phyloP scores from a whole-genome alignment of 1,139 yeast species.

The Magnusiomyces ingens region DNA sequence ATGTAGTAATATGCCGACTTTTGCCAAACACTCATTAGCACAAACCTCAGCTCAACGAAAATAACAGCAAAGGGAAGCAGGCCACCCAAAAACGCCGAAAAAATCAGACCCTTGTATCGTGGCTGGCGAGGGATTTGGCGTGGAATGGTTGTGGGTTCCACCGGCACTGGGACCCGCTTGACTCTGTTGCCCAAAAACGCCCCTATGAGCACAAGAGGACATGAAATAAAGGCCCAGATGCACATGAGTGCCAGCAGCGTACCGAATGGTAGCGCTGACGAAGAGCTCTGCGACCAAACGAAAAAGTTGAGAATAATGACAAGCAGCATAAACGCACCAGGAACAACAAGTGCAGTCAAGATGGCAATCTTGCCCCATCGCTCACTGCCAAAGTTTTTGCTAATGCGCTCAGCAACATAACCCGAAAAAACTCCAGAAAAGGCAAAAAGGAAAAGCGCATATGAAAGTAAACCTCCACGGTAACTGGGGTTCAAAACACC shows the following conservation, averaged over 20 bases:
- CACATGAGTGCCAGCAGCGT: constrained; percentile 54
- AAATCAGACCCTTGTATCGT: constrained; percentile 30
- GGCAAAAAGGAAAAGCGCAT: constrained; percentile 55
- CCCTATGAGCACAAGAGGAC: constrained; percentile 71
- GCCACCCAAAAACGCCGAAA: constrained; percentile 45
- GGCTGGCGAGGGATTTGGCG: constrained; percentile 39
- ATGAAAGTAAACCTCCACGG: constrained; percentile 58
- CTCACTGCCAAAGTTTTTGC: constrained; percentile 46
- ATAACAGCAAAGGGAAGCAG: constrained; percentile 73
- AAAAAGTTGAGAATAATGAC: constrained; percentile 56
- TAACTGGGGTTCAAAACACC: constrained; percentile 53
- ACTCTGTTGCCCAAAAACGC: constrained; percentile 51
- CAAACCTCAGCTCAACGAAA: constrained; percentile 67
- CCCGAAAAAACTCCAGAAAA: constrained; percentile 71
- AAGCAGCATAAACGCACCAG: constrained; percentile 49
- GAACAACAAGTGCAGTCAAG: constrained; percentile 40
- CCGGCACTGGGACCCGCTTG: constrained; percentile 29
- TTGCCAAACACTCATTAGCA: constrained; percentile 73
- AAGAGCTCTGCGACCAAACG: constrained; percentile 71
- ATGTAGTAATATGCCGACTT: constrained; percentile 73
- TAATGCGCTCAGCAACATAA: constrained; percentile 56
- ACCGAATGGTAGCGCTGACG: constrained; percentile 71
- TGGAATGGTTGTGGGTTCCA: constrained; percentile 31
- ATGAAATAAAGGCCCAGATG: constrained; percentile 55
- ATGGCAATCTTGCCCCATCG: constrained; percentile 25